These are phyloP conservation scores for Phylloporus arenicola DNA, from an alignment of 768 basidiomycete species.

Conservation along the genomic window DNA sequence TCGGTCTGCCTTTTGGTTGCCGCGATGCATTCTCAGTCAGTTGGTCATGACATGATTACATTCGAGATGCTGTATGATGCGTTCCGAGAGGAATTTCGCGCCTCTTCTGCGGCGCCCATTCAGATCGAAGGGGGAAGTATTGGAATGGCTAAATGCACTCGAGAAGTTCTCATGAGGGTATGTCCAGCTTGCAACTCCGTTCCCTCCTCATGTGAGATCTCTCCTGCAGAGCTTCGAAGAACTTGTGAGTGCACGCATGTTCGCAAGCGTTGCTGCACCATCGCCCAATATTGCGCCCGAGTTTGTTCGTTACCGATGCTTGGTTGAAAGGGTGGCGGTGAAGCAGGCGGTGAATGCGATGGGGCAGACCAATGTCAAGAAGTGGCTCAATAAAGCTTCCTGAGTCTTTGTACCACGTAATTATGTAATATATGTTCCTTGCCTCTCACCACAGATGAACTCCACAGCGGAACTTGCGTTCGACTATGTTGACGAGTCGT, in stretches of 20 bases:
- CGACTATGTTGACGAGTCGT: conserved; percentile 74
- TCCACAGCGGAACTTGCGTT: conserved; percentile 32
- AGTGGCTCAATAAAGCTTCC: conserved; percentile 64
- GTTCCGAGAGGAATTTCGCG: conserved; percentile 70
- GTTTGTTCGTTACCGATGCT: conserved; percentile 72
- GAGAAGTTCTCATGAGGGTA: conserved; percentile 62
- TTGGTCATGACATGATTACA: conserved; percentile 76
- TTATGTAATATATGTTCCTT: conserved; percentile 21
- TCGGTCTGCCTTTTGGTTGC: conserved; percentile 80
- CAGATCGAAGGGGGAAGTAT: conserved; percentile 70
- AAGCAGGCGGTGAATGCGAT: conserved; percentile 60
- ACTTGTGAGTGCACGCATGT: conserved; percentile 52
- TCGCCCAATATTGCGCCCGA: conserved; percentile 52
- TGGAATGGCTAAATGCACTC: conserved; percentile 64
- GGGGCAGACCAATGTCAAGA: conserved; percentile 67
- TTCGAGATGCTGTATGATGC: conserved; percentile 87
- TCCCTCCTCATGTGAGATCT: conserved; percentile 1
- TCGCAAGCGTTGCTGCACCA: conserved; percentile 46
- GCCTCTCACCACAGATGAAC: conserved; percentile 10
- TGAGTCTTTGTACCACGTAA: conserved; percentile 8
- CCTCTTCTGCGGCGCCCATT: conserved; percentile 69
- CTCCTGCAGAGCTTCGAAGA: conserved; percentile 67
- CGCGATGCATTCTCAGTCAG: conserved; percentile 67
- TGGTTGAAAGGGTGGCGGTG: conserved; percentile 58
- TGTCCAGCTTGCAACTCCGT: conserved; percentile 24